Conservation (phyloP, 352 stramenopile species). For the Phytophthora citricola region DNA sequence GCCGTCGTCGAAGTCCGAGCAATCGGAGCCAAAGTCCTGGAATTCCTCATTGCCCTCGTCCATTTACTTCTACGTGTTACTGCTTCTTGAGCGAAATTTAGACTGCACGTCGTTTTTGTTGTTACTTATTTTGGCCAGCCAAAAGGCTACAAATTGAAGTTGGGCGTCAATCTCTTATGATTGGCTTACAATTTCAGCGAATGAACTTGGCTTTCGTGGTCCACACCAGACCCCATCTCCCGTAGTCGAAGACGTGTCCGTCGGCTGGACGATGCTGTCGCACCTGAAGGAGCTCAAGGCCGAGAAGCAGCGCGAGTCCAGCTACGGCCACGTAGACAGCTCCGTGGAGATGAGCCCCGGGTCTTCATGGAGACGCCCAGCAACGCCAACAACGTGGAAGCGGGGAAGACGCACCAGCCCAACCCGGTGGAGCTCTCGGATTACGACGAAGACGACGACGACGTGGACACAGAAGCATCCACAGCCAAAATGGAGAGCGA, state of each 20-base stretch:
- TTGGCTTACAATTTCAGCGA: slow-evolving; percentile 19
- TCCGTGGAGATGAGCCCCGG: slow-evolving; percentile 52
- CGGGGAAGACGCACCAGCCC: slow-evolving; percentile 26
- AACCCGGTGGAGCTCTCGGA: slow-evolving; percentile 22
- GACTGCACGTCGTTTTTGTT: background rate
- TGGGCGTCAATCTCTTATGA: background rate
- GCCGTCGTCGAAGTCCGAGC: slow-evolving; percentile 37
- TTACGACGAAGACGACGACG: slow-evolving; percentile 25
- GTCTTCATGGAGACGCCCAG: slow-evolving; percentile 38
- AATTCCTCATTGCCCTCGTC: slow-evolving; percentile 45
- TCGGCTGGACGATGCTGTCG: slow-evolving; percentile 31
- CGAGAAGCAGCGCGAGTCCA: slow-evolving; percentile 43
- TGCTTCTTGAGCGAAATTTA: slow-evolving; percentile 14
- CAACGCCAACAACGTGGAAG: slow-evolving; percentile 44
- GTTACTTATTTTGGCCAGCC: background rate
- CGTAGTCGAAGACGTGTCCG: slow-evolving; percentile 16
- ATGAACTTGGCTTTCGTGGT: slow-evolving; percentile 8
- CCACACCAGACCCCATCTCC: slow-evolving; percentile 13
- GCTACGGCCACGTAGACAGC: slow-evolving; percentile 56
- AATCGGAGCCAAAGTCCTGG: slow-evolving; percentile 58
- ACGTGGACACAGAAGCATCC: slow-evolving; percentile 35
- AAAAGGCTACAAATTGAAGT: slow-evolving; percentile 24
- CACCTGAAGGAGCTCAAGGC: slow-evolving; percentile 63
- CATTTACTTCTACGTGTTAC: background rate
- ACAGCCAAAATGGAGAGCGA: slow-evolving; percentile 26